A percentile compares a stretch with the other conserved stretches of the same genome.
Evolutionary conservation across 2,329 filamentous ascomycete genomes (phyloP).

Genomic region (Neodidymelliopsis sp.): DNA sequence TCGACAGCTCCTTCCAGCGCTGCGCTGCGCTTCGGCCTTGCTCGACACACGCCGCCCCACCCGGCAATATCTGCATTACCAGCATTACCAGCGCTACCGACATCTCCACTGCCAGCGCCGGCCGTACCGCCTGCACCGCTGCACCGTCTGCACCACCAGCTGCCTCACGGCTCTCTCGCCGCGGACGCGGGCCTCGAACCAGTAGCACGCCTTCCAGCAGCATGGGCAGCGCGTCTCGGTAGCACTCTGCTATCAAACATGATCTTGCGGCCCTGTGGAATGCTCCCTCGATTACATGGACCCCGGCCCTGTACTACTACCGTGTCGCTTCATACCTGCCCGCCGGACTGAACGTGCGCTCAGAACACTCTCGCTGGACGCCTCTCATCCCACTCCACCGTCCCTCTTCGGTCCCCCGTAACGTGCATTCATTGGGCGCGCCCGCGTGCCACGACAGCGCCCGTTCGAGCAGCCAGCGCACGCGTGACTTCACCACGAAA

Average conservation of each 20-base stretch:
- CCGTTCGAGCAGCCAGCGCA: slow-evolving; percentile 47
- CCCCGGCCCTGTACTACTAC: slow-evolving; percentile 47
- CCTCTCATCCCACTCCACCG: slow-evolving; percentile 18
- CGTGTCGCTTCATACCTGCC: slow-evolving; percentile 50
- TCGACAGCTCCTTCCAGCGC: slow-evolving; percentile 24
- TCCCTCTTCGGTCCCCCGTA: slow-evolving; percentile 23
- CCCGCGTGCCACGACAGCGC: slow-evolving; percentile 46
- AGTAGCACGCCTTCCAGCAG: slow-evolving; percentile 31
- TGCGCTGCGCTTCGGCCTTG: slow-evolving; percentile 23
- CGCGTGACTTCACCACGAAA: slow-evolving; percentile 53
- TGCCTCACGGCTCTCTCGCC: slow-evolving; percentile 10
- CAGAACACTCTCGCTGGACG: slow-evolving; percentile 6
- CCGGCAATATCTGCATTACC: slow-evolving; percentile 5
- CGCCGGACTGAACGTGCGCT: slow-evolving; percentile 43
- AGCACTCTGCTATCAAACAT: slow-evolving; percentile 41
- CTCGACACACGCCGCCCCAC: slow-evolving; percentile 12
- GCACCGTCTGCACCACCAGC: neutral
- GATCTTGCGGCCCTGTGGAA: slow-evolving; percentile 40
- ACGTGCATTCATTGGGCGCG: slow-evolving; percentile 37
- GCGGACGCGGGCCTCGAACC: slow-evolving; percentile 15
- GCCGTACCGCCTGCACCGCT: slow-evolving; percentile 13
- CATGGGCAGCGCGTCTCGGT: slow-evolving; percentile 46
- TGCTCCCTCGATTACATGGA: slow-evolving; percentile 48
- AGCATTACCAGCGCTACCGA: slow-evolving; percentile 11
- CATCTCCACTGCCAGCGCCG: slow-evolving; percentile 10